phyloP scores from a whole-genome alignment of 106 monocot genomes.

The Gastrodia elata region DNA sequence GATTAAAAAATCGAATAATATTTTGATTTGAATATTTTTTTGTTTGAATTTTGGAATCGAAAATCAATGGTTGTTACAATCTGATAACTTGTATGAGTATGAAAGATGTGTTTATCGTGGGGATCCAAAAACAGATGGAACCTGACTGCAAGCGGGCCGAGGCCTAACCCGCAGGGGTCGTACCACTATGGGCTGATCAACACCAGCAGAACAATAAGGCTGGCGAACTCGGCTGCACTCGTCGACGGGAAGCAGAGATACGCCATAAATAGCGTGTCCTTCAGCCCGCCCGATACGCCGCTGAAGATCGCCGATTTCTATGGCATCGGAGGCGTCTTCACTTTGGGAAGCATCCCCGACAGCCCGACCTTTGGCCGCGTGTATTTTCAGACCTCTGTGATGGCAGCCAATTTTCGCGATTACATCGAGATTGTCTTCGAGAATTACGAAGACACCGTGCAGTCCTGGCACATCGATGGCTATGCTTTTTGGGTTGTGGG shows the following conservation, averaged over 20 bases:
- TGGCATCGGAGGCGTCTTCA: slow-evolving; percentile 46
- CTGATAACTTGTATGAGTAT: too few relatives aligned
- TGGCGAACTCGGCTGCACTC: slow-evolving; percentile 44
- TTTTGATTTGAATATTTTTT: too few relatives aligned
- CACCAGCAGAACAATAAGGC: slow-evolving; percentile 47
- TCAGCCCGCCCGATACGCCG: slow-evolving; percentile 47
- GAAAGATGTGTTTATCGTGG: too few relatives aligned
- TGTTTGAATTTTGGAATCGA: too few relatives aligned
- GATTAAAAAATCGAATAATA: too few relatives aligned
- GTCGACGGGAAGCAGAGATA: slow-evolving; percentile 69
- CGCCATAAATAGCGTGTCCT: slow-evolving; percentile 58
- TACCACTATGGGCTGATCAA: slow-evolving; percentile 72
- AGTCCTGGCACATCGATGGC: slow-evolving; percentile 66
- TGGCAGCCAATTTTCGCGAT: slow-evolving; percentile 51
- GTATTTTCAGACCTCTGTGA: slow-evolving; percentile 52
- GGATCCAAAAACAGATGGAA: slow-evolving; percentile 49
- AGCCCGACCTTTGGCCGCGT: slow-evolving; percentile 34
- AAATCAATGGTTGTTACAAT: too few relatives aligned
- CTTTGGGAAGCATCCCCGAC: slow-evolving; percentile 42
- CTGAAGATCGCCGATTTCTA: slow-evolving; percentile 59
- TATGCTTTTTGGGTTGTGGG: slow-evolving; percentile 60
- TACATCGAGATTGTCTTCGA: slow-evolving; percentile 61
- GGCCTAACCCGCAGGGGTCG: slow-evolving; percentile 71
- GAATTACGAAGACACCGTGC: slow-evolving; percentile 45
- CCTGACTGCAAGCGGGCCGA: slow-evolving; percentile 59